These are phyloP conservation scores for Aspergillus ochraceus DNA, from an alignment of 2,329 filamentous ascomycete species.

Conservation along the genomic window DNA sequence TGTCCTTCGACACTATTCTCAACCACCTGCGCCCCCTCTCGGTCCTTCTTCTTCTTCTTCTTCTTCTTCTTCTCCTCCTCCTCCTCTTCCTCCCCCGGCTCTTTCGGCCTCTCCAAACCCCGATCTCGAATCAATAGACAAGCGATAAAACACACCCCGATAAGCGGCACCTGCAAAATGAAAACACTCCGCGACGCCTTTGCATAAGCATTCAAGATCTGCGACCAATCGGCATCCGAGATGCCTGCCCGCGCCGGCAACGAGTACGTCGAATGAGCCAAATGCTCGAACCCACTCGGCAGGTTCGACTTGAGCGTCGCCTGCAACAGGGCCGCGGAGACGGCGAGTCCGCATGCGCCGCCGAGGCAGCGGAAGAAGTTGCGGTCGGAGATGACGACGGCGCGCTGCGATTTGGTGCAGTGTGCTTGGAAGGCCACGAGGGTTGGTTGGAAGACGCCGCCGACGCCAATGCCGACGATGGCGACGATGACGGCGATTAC, in stretches of 20 bases:
- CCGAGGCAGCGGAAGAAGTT: slow-evolving; percentile 64
- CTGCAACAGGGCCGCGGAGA: slow-evolving; percentile 55
- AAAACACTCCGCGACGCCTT: slow-evolving; percentile 58
- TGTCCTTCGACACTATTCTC: not conserved
- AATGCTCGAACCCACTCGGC: slow-evolving; percentile 36
- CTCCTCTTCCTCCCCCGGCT: slow-evolving; percentile 26
- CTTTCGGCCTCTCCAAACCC: slow-evolving; percentile 44
- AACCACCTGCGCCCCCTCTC: slow-evolving; percentile 24
- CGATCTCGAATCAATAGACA: slow-evolving; percentile 55
- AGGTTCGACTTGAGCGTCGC: slow-evolving; percentile 40
- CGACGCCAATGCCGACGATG: slow-evolving; percentile 55
- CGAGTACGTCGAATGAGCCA: slow-evolving; percentile 43
- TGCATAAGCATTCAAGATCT: slow-evolving; percentile 54
- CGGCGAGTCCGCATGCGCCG: slow-evolving; percentile 58
- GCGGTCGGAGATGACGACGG: slow-evolving; percentile 61
- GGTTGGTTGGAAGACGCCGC: slow-evolving; percentile 54
- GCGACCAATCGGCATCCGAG: slow-evolving; percentile 35
- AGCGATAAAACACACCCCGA: slow-evolving; percentile 51
- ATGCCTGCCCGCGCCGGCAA: slow-evolving; percentile 30
- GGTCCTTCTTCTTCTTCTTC: slow-evolving; percentile 26
- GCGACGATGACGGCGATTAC: slow-evolving; percentile 53
- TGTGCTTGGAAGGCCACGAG: slow-evolving; percentile 62
- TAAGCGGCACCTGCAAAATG: slow-evolving; percentile 56
- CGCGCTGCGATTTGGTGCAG: slow-evolving; percentile 56
- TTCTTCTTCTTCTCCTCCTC: slow-evolving; percentile 25